Evolutionary conservation across 768 basidiomycete genomes (phyloP).

Genomic region (Crepidotus variabilis): DNA sequence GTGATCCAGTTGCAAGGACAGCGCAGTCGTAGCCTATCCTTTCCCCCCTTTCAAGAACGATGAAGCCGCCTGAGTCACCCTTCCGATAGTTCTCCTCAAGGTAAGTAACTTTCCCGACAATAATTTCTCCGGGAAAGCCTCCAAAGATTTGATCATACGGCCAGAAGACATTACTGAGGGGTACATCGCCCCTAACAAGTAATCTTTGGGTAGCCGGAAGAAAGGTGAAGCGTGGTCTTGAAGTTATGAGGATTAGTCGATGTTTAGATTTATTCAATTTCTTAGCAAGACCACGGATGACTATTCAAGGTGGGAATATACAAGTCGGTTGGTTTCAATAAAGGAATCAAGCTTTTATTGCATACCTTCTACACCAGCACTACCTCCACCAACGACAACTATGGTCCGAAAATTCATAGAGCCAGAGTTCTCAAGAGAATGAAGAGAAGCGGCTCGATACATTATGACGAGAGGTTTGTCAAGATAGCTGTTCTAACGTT

Average conservation of each 20-base stretch:
- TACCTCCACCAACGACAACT: slow-evolving; percentile 18
- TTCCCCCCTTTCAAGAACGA: slow-evolving; percentile 48
- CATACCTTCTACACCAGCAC: slow-evolving; percentile 16
- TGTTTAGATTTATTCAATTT: slow-evolving; percentile 44
- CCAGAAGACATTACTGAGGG: slow-evolving; percentile 44
- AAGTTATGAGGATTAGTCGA: slow-evolving; percentile 50
- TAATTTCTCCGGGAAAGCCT: slow-evolving; percentile 43
- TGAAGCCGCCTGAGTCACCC: slow-evolving; percentile 33
- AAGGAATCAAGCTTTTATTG: too few species aligned
- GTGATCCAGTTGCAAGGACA: slow-evolving; percentile 54
- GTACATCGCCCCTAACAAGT: slow-evolving; percentile 37
- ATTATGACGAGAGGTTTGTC: neutral
- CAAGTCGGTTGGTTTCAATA: too few species aligned
- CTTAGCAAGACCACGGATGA: slow-evolving; percentile 45
- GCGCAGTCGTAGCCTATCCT: slow-evolving; percentile 49
- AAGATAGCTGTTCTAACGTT: neutral
- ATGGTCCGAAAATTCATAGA: slow-evolving; percentile 4
- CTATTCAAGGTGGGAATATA: slow-evolving; percentile 3
- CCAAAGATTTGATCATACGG: slow-evolving; percentile 52
- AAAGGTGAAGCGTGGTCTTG: slow-evolving; percentile 45
- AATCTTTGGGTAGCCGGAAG: slow-evolving; percentile 50
- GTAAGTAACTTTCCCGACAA: slow-evolving; percentile 34
- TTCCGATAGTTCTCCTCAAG: slow-evolving; percentile 24
- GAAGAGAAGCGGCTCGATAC: neutral
- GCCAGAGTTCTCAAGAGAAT: neutral